These are phyloP conservation scores for Leccinum rimulosum DNA, from an alignment of 768 basidiomycete genomes.

Conservation along the genomic window DNA sequence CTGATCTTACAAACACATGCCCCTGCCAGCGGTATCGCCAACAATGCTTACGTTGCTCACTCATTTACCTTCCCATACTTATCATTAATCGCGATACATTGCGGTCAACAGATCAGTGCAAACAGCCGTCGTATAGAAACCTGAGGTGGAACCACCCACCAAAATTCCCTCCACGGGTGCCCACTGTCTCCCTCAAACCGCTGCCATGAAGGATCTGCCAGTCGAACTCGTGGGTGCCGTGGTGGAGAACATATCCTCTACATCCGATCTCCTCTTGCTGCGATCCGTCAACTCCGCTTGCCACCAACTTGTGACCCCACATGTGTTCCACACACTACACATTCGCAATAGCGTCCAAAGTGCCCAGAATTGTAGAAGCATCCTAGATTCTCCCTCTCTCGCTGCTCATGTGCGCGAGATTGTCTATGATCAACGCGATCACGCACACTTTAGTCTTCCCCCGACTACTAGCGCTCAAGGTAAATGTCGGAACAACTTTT, in stretches of 20 bases:
- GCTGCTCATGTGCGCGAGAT: constrained; percentile 25
- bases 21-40: too few species aligned
- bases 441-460: constrained; percentile 23
- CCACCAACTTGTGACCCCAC: constrained; percentile 26
- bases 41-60: too few species aligned
- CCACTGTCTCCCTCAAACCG: background rate
- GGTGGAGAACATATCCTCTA: constrained; percentile 22
- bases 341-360: constrained; percentile 27
- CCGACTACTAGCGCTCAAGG: constrained; percentile 14
- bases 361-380: constrained; percentile 22
- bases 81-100: too few species aligned
- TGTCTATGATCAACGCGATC: constrained; percentile 30
- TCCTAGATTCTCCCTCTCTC: constrained; percentile 23
- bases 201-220: constrained; percentile 25
- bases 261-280: constrained; percentile 18
- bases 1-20: too few species aligned
- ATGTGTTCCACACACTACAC: constrained; percentile 20
- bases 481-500: background rate
- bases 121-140: too few species aligned
- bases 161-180: too few species aligned
- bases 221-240: constrained; percentile 27
- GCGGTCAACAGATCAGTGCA: too few species aligned
- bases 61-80: too few species aligned
- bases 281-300: constrained; percentile 10
- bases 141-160: too few species aligned